Evolutionary conservation across 2,329 filamentous ascomycete genomes (phyloP), one percentile per base, ranked within the genome.

Genomic region (Achaetomium macrosporum): DNA sequence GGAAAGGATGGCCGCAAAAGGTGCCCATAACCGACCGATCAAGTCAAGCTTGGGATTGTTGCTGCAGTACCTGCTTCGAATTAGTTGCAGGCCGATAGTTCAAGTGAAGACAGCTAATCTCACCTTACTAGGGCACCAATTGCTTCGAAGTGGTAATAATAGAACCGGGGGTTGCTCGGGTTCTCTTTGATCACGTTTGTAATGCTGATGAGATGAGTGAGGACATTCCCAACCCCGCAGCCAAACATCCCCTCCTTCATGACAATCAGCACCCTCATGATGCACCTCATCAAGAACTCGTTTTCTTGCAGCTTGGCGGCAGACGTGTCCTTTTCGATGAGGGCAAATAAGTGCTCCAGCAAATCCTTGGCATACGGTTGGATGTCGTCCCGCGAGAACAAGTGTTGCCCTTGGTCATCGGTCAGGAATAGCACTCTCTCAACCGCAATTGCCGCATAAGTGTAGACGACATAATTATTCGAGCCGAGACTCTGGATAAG

Each of bases 91-190:
- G 41, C 20, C 1, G 8, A 13, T 16, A 3, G 19, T 31, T 36
- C 16, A 1, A 13, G 13, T 11, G 2, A 5, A 25, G 16, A 5
- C 6, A 25, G 19, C 3, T 2, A 17, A 37, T 62, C 71, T 60
- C 68, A 82, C 66, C 85, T 83, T 51, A 97, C 88, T 44, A 99
- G 77, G 15, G 93, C 92, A 33, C 93, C 93, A 42, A 99, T 75
- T 3, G 90, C 88, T 73, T 99, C 93, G 58, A 99, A 99, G 68
- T 96, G 90, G 70, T 92, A 99, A 75, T 99, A 99, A 73, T 96
- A 96, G 73, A 99, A 99, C 12, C 90, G 83, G 2, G 93, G 93
- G 70, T 99, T 99, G 73, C 91, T 96, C 0, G 93, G 93, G 69
- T 99, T 99, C 62, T 87, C 82, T 66, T 90, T 87, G 70, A 97